Evolutionary conservation across 1,284 basidiomycete genomes (phyloP).

Genomic region (Pisolithus thermaeus): DNA sequence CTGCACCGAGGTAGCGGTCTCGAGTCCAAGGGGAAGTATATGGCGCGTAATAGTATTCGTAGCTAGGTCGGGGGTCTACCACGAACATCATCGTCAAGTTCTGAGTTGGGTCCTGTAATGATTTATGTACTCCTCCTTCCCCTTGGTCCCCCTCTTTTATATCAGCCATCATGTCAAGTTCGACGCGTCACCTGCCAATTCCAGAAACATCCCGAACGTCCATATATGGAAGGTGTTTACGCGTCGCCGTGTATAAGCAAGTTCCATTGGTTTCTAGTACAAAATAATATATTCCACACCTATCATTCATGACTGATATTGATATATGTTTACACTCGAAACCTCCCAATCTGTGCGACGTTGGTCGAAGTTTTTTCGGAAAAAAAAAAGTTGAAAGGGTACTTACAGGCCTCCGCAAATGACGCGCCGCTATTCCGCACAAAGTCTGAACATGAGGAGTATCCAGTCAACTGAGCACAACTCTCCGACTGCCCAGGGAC

Average conservation of each 20-base stretch:
- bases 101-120: neutral
- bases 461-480: constrained; percentile 79
- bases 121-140: no score
- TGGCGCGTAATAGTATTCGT: neutral
- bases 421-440: constrained; percentile 65
- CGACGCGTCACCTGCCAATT: neutral
- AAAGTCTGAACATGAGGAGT: constrained; percentile 71
- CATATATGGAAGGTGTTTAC: neutral
- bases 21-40: constrained; percentile 8
- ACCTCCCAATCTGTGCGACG: constrained; percentile 87
- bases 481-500: constrained; percentile 76
- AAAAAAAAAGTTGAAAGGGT: constrained; percentile 1
- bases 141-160: no score
- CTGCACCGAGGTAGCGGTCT: constrained; percentile 22
- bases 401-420: constrained; percentile 76
- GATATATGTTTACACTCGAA: constrained; percentile 63
- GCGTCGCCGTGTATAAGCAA: neutral
- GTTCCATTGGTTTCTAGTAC: no score
- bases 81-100: constrained; percentile 6
- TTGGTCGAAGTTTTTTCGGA: no score
- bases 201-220: constrained; percentile 2
- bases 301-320: constrained; percentile 25
- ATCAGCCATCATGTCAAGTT: neutral
- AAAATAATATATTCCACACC: neutral
- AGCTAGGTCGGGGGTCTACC: constrained; percentile 1